Base-by-base conservation (phyloP, 305 asterid species). In the Ilex paraguariensis region DNA sequence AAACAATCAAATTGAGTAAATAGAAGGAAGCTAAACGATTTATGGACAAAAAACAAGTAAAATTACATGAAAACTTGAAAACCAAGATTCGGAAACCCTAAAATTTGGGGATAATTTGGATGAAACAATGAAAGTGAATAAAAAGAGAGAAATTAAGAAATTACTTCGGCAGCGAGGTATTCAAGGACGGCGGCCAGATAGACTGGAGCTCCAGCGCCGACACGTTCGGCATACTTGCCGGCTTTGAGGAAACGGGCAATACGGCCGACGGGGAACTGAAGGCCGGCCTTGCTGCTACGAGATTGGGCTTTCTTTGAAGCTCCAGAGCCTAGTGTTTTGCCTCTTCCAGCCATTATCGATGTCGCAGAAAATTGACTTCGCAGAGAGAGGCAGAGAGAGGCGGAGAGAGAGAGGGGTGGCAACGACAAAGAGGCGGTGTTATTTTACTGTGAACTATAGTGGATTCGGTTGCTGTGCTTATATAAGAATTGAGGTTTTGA, bases 131-230 rank as follows among this genome's bases (percentile, higher is more conserved):
- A 36, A 36, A 36, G 6, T 36, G 1, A 36, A 36, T 8, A 36
- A 36, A 36, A 3, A 36, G 42, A 32, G 10, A 13, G 39, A 3
- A 49, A 5, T 5, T 45, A 16, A 31, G 51, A 59, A 52, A 13
- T 59, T 17, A 66, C 71, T 56, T 66, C 81, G 10, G 81, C 81
- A 3, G 81, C 84, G 0, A 79, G 79, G 56, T 79, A 75, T 0
- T 75, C 84, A 45, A 80, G 84, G 56, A 80, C 84, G 3, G 87
- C 91, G 10, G 90, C 91, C n/a, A 90, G 91, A 59, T 87, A 87
- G 13, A 90, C 85, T 5, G 95, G 90, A 64, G 95, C 95, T 28
- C 91, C 88, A 53, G 84, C 91, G 4, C 91, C 87, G n/a, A 88
- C 91, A 40, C 91, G 83, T 60, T 90, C 86, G n/a, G 95, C 95